Evolutionary conservation across 257 asterid genomes (phyloP).

Genomic region (Scutellaria galericulata): DNA sequence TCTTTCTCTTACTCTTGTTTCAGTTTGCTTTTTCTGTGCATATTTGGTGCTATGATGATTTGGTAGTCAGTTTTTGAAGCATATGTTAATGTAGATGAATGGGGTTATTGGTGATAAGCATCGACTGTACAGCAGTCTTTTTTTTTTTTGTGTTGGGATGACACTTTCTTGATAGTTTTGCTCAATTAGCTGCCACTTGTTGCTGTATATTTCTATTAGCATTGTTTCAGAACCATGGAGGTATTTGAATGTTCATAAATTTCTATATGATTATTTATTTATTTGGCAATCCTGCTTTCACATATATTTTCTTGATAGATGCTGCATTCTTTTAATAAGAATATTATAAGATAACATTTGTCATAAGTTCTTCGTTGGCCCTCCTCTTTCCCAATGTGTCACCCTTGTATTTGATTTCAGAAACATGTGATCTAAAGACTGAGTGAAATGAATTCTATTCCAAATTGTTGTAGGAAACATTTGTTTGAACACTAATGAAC

Average conservation of each 20-base stretch:
- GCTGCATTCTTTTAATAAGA: not conserved
- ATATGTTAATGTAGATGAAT: too few relatives aligned
- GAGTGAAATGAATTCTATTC: too few relatives aligned
- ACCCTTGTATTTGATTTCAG: not conserved
- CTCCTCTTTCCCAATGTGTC: not conserved
- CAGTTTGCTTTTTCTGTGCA: slow-evolving; percentile 16
- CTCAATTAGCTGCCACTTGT: too few relatives aligned
- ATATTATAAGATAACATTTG: not conserved
- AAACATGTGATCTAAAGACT: not conserved
- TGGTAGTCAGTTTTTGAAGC: too few relatives aligned
- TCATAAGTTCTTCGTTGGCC: not conserved
- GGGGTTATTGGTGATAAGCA: too few relatives aligned
- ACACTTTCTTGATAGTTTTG: too few relatives aligned
- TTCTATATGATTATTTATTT: not conserved
- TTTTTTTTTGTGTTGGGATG: not conserved
- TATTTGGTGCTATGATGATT: too few relatives aligned
- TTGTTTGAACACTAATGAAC: not conserved
- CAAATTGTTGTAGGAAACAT: too few relatives aligned
- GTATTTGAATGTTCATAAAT: not conserved
- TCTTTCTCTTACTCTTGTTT: slow-evolving; percentile 30
- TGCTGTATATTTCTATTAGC: not conserved
- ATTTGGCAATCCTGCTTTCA: not conserved
- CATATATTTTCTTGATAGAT: not conserved
- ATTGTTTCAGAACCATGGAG: not conserved
- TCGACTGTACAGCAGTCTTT: not conserved